phyloP scores from a whole-genome alignment of 1,139 yeast species.

The Taphrina sp. region DNA sequence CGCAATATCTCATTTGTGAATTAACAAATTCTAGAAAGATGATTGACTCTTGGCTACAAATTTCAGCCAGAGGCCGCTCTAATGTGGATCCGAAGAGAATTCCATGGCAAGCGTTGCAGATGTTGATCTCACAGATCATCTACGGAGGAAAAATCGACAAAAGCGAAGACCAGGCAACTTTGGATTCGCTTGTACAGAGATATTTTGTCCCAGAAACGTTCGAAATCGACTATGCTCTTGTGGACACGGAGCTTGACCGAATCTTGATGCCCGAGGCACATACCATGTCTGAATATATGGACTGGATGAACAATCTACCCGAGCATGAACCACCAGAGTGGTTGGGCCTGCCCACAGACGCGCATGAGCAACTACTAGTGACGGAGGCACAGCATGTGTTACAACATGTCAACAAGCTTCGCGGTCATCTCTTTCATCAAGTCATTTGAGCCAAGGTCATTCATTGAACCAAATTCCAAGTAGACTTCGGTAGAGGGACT shows the following conservation, averaged over 20 bases:
- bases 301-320: conserved; percentile 61
- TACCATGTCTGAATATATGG: conserved; percentile 44
- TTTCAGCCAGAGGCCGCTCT: conserved; percentile 40
- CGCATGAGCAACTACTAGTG: conserved; percentile 45
- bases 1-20: not conserved
- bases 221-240: conserved; percentile 46
- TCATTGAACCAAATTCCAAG: too few relatives aligned
- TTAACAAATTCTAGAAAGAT: conserved; percentile 42
- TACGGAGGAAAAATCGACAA: conserved; percentile 75
- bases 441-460: too few relatives aligned
- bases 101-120: conserved; percentile 59
- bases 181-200: conserved; percentile 43
- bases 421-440: too few relatives aligned
- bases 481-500: too few relatives aligned
- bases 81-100: conserved; percentile 53
- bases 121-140: conserved; percentile 55
- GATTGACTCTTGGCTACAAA: conserved; percentile 49
- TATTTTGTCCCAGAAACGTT: conserved; percentile 47
- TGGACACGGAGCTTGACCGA: conserved; percentile 40
- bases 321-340: conserved; percentile 61
- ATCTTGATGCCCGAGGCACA: conserved; percentile 55
- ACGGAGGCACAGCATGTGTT: conserved; percentile 38
- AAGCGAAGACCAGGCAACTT: conserved; percentile 47
- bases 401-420: not conserved
- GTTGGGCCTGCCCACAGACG: conserved; percentile 57